These are phyloP conservation scores for Phytopythium mirpurense DNA, from an alignment of 352 stramenopile genomes.

Conservation along the genomic window DNA sequence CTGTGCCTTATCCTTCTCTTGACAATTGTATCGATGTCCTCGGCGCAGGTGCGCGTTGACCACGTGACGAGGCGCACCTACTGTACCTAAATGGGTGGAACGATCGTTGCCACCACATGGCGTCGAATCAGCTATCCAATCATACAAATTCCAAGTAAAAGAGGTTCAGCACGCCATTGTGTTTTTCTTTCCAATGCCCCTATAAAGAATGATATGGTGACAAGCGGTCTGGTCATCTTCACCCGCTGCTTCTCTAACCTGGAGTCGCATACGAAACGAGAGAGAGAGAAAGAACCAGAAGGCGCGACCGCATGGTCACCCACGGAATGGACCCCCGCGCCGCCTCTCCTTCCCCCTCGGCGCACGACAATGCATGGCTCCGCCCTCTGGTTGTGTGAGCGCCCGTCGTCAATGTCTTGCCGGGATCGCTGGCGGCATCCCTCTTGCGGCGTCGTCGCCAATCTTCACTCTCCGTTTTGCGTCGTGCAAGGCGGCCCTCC, in stretches of 20 bases:
- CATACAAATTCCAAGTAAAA: neutral
- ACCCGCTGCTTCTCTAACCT: no score
- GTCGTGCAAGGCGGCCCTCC: constrained; percentile 3
- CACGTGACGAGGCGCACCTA: neutral
- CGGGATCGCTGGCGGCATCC: neutral
- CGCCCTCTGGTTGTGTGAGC: neutral
- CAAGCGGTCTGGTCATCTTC: constrained; percentile 1
- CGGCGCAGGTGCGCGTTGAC: no score
- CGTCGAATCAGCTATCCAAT: neutral
- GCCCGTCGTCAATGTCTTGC: neutral
- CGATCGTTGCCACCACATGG: no score
- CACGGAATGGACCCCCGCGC: neutral
- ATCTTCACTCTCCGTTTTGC: constrained; percentile 13
- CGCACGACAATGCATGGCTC: no score
- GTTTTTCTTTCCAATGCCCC: no score
- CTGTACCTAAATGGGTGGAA: no score
- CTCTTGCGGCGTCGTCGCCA: neutral
- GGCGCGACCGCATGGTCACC: neutral
- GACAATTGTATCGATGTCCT: no score
- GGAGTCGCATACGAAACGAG: no score
- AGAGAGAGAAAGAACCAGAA: neutral
- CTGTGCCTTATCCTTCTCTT: no score
- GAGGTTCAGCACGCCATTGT: neutral
- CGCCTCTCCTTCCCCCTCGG: no score
- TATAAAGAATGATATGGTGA: neutral